Evolutionary conservation across 2,329 filamentous ascomycete genomes (phyloP), one percentile per base, ranked within the genome.

Genomic region (Aplosporella prunicola): DNA sequence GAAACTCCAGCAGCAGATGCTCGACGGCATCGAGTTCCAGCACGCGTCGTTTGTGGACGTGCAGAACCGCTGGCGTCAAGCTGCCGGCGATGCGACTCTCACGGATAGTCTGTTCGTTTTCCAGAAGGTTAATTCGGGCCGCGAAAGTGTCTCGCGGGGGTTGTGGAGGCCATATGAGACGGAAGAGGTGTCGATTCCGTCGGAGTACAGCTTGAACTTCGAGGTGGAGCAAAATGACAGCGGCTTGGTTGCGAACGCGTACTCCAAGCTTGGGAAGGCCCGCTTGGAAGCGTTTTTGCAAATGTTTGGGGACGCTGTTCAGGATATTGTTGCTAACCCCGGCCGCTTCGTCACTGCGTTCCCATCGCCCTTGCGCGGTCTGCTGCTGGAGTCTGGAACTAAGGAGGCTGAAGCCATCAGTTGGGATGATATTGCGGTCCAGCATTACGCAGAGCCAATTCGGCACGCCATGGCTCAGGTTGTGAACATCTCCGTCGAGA

Each of bases 1-100:
- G 45, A 78, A 81, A 5, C 71, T 76, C 0, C 71, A 80, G 49
- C 74, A 83, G 52, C 77, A 84, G 51, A 65, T 72, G 33, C 23
- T 36, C 11, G 33, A 41, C 14, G 39, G 27, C 13, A 41, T 41
- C 23, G 39, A 36, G 16, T 41, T 35, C 39, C 39, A 41, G 39
- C 39, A 41, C 24, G 39, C 32, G 5, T 41, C 39, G n/a, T 36
- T 41, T 11, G 32, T 32, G 7, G 32, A 41, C 20, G 32, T 41
- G 5, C 39, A 41, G 27, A 41, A 32, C 10, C 26, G 16, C 23
- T 41, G 39, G 39, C 39, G 39, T 15, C 26, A 41, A 20, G n/a
- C 22, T 17, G 17, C 27, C 14, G 22, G 30, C 11, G 16, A 26
- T 42, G 32, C 35, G 23, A 25, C 22, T 8, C 27, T 41, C 5